Evolutionary conservation across 345 rosid genomes (phyloP), one percentile per base, ranked within the genome.

Genomic region (Populus euphratica): DNA sequence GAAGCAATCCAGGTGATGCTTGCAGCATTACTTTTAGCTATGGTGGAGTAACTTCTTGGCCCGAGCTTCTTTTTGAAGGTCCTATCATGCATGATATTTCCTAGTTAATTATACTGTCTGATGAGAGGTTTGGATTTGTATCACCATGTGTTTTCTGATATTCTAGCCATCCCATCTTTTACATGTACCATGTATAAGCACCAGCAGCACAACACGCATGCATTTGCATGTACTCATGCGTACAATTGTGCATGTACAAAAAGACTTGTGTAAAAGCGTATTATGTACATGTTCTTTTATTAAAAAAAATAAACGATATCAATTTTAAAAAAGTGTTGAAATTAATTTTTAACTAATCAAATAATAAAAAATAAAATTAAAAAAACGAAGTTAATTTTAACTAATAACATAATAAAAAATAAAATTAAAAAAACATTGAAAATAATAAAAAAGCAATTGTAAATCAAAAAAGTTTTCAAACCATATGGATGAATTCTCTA

Each of bases 21-120:
- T 82, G 85, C 75, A 86, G 89, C 77, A 43, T 76, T 4, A 65
- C 82, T 77, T 86, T 87, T 50, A 82, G 88, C 83, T 80, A 81
- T 44, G 84, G 84, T n/a, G 86, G 87, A 61, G 82, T 76, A 73
- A 54, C 73, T 75, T 83, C 86, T 59, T 88, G 87, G 88, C 82
- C 81, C 64, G 86, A 88, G 47, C 83, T 86, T 64, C 81, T 80
- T 43, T 76, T 86, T 54, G 87, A 86, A 7, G 87, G 84, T 43
- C 72, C 86, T 50, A 70, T 81, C 29, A 63, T 84, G 82, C 83
- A 81, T 70, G 86, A 86, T 38, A 80, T 87, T 71, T 83, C 83
- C 41, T 83, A 85, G 77, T 33, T 33, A 4, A 33, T 50, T 61
- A 36, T 43, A 14, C 41, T 16, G 67, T 36, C 52, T 2, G 5